Evolutionary conservation across 306 rosid species (phyloP).

Genomic region (Luffa aegyptiaca): DNA sequence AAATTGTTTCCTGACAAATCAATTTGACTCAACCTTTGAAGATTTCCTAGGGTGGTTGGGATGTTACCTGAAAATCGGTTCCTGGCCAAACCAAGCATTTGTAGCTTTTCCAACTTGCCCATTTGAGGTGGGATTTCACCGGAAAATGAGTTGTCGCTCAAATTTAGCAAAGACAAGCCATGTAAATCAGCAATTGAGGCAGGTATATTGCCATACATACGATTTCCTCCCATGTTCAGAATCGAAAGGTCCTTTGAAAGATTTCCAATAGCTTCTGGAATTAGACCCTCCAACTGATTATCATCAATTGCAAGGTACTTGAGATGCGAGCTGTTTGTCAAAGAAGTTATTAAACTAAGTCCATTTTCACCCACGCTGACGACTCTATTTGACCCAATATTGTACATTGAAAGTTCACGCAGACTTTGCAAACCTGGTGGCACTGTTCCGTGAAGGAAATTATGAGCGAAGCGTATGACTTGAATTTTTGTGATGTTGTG

Average conservation of each 20-base stretch:
- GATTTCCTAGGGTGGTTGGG: slow-evolving; percentile 47
- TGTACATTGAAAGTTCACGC: slow-evolving; percentile 39
- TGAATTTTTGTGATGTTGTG: slow-evolving; percentile 51
- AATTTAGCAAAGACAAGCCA: slow-evolving; percentile 37
- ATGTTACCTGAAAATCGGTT: slow-evolving; percentile 40
- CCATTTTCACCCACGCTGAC: slow-evolving; percentile 25
- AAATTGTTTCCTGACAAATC: slow-evolving; percentile 48
- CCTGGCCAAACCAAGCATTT: slow-evolving; percentile 28
- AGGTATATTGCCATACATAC: slow-evolving; percentile 47
- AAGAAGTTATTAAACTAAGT: slow-evolving; percentile 37
- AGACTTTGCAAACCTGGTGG: slow-evolving; percentile 69
- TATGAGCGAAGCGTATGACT: slow-evolving; percentile 35
- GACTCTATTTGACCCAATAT: slow-evolving; percentile 43
- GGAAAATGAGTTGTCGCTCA: slow-evolving; percentile 38
- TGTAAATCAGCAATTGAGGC: slow-evolving; percentile 35
- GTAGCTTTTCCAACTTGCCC: slow-evolving; percentile 34
- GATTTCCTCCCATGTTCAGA: slow-evolving; percentile 55
- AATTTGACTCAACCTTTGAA: slow-evolving; percentile 29
- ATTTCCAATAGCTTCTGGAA: slow-evolving; percentile 54
- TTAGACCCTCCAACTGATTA: slow-evolving; percentile 42
- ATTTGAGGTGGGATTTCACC: slow-evolving; percentile 55
- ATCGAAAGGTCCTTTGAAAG: slow-evolving; percentile 37
- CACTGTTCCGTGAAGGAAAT: slow-evolving; percentile 41
- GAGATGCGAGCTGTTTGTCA: slow-evolving; percentile 47
- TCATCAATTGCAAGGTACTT: slow-evolving; percentile 39